Base-by-base conservation (phyloP, 495 filamentous ascomycete genomes). In the Trichoderma virens region DNA sequence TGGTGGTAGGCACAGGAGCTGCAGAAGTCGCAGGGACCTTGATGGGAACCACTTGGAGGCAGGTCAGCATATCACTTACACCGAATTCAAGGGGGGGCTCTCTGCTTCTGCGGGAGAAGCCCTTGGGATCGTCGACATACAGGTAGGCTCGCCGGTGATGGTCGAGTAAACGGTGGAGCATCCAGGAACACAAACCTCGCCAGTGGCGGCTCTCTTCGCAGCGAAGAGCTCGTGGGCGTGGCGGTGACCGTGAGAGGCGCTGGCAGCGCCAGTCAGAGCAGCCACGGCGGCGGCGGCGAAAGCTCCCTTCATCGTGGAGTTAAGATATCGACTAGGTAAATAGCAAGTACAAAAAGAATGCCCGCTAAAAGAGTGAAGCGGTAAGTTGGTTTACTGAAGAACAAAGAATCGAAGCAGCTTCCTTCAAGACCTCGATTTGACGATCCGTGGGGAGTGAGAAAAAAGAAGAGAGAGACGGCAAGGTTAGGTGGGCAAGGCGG, bases 291-390 rank as follows among this genome's bases (percentile, higher is more conserved):
- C 84, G 66, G 87, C 79, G 38, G 84, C 75, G 68, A 90, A 71
- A 68, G 83, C 76, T 68, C 78, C 85, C 88, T 88, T 91, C 88
- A 90, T 91, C 64, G 68, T 76, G 67, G 20, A 59, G 65, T 64
- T 64, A 67, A 62, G 45, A 66, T 69, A 83, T 72, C n/a, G n/a
- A 51, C 9, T 20, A 25, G 45, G 20, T n/a, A 45, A 56, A 56
- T 28, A 56, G 70, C 71, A 66, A 69, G 69, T 68, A 76, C 73
- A 25, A 67, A 92, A 91, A 78, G 90, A 93, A 80, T 88, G 90
- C 88, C 91, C 90, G 91, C 91, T 93, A 81, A 95, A 95, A 71
- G 91, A 95, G 88, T 93, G 91, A 93, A 93, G 91, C 91, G 90
- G 91, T 92, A 74, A 83, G 87, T 78, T 70, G 78, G 78, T 79